Evolutionary conservation across 495 filamentous ascomycete species (phyloP), one percentile per base, ranked within the genome.

Genomic region (Xanthoparmelia taractica): DNA sequence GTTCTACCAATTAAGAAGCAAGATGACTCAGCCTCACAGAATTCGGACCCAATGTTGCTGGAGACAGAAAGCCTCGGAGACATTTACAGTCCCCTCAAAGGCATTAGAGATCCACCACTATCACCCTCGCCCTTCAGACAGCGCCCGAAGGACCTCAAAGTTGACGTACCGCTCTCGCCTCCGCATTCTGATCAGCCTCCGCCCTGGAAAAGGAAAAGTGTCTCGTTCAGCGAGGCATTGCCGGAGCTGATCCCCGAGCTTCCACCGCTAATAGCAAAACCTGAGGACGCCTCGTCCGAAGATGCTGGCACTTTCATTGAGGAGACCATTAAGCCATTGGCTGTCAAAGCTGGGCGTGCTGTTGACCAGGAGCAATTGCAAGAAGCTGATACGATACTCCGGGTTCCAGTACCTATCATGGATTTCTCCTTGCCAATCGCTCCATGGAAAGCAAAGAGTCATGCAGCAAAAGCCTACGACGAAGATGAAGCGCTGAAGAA

Each of bases 401-500:
- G 87, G 59, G 72, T 87, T 23, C 65, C 76, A 33, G 77, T 88
- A 25, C 86, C 85, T 0, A 59, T 78, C 2, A 74, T 88, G 74
- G 85, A 88, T 58, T 84, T 88, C 62, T 81, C 80, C 0, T 69
- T 82, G 27, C 80, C 81, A 8, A 68, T 67, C 6, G 74, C 82
- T 13, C 84, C 83, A 3, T 89, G 86, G 85, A 75, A 77, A 36
- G 43, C 57, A 33, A 41, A 23, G 13, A 29, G 31, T 43, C 47
- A 20, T 41, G 80, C 79, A 29, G 88, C 90, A 8, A 94, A 90
- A 71, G 82, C 84, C 6, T 84, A 88, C 69, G 96, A 95, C 68
- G 89, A 96, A 69, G 84, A 85, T 69, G 82, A 87, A 45, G 90
- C 94, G 50, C 90, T 91, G 11, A 78, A 83, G 52, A 82, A 89